These are phyloP conservation scores for Marsdenia floribunda DNA, from an alignment of 257 asterid genomes.

Conservation along the genomic window DNA sequence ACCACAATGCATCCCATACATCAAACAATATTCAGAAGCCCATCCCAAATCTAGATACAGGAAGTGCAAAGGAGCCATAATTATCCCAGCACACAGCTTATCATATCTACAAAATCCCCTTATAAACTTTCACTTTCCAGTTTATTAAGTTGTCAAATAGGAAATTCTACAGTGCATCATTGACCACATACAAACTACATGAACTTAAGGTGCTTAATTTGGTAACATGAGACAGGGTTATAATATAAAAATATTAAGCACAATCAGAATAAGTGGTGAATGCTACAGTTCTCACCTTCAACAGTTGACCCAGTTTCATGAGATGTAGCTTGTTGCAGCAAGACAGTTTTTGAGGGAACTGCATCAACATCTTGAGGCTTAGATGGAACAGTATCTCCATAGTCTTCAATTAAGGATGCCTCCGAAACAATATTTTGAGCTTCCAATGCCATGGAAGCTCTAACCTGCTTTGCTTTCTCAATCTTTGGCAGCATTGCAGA, in stretches of 20 bases:
- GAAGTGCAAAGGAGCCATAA: background rate
- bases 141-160: background rate
- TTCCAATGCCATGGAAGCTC: slow-evolving; percentile 66
- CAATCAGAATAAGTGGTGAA: background rate
- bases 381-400: slow-evolving; percentile 72
- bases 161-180: background rate
- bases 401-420: slow-evolving; percentile 45
- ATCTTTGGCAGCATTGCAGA: slow-evolving; percentile 83
- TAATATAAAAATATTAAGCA: background rate
- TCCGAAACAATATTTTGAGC: slow-evolving; percentile 47
- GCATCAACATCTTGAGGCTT: slow-evolving; percentile 44
- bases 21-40: background rate
- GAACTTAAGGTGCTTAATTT: background rate
- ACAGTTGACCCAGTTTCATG: slow-evolving; percentile 30
- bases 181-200: background rate
- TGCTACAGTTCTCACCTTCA: slow-evolving; percentile 41
- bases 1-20: background rate
- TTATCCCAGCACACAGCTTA: background rate
- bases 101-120: background rate
- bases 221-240: background rate
- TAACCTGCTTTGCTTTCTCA: slow-evolving; percentile 74
- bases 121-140: background rate
- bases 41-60: background rate
- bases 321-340: slow-evolving; percentile 25
- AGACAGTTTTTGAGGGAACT: slow-evolving; percentile 24